Base-by-base conservation (phyloP, 225 moss, liverwort and hornwort genomes). In the Pseudoscleropodium purum region DNA sequence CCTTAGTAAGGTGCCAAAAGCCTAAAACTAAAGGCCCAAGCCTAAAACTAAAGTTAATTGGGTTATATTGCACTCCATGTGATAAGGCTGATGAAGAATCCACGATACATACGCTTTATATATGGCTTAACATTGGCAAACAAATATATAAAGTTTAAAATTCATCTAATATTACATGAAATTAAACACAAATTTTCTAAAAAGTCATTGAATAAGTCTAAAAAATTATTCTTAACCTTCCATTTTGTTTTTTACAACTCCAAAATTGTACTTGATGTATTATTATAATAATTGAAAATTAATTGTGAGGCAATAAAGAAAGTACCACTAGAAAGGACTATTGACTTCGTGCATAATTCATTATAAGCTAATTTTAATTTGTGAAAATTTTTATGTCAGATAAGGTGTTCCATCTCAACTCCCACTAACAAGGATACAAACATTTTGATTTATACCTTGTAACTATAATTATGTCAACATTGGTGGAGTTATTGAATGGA, bases 401-500 rank as follows among this genome's bases (percentile, higher is more conserved):
- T 29, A 41, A 45, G 4, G 1, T 0, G 6, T 6, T 75, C 30
- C 18, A 30, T 47, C 4, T 75, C 47, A 75, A 74, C 6, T 74
- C 2, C 2, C 4, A 29, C 45, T 18, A 29, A 2, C 1, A 45
- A 74, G 3, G 17, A 74, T 30, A 30, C 9, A 45, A 74, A 2
- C 6, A 57, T 21, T 21, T 23, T 1, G 10, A 45, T 2, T 30
- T 18, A 30, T 2, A 75, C 18, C 4, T 30, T 75, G 47, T 75
- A 0, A 10, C 47, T 4, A 75, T 18, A 45, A 18, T 47, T 47
- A 75, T 30, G 1, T 75, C 2, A 1, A 47, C 5, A 47, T 75
- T 30, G 11, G 29, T 18, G 5, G 10, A 74, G 8, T 6, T 30
- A 17, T 0, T 30, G 0, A 75, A 17, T 0, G 0, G 18, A 3